phyloP scores from a whole-genome alignment of 768 basidiomycete genomes.

The Pisolithus marmoratus region DNA sequence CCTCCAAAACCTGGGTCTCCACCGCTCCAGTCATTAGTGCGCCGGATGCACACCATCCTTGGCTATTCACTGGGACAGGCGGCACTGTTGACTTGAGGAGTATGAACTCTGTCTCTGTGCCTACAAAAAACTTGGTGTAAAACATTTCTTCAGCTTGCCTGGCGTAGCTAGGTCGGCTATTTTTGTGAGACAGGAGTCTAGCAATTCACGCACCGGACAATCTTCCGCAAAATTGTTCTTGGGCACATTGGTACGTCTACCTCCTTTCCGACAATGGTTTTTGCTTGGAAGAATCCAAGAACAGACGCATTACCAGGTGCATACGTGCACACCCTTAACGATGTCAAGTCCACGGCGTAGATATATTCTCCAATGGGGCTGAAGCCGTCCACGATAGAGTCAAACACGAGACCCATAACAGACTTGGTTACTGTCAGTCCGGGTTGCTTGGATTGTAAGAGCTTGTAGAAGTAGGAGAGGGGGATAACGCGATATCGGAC shows the following conservation, averaged over 20 bases:
- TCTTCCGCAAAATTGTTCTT: slow-evolving; percentile 44
- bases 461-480: slow-evolving; percentile 36
- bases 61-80: slow-evolving; percentile 39
- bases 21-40: slow-evolving; percentile 38
- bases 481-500: slow-evolving; percentile 59
- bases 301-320: slow-evolving; percentile 56
- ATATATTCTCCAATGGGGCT: slow-evolving; percentile 51
- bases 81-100: slow-evolving; percentile 50
- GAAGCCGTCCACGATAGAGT: slow-evolving; percentile 45
- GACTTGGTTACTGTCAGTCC: slow-evolving; percentile 46
- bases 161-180: neutral
- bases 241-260: slow-evolving; percentile 53
- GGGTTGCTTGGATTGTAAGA: slow-evolving; percentile 47
- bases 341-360: slow-evolving; percentile 50
- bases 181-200: neutral
- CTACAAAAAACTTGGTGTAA: slow-evolving; percentile 52
- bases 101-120: slow-evolving; percentile 67
- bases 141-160: slow-evolving; percentile 30
- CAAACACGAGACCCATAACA: slow-evolving; percentile 46
- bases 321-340: slow-evolving; percentile 49
- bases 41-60: slow-evolving; percentile 40
- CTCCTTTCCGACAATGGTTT: slow-evolving; percentile 33
- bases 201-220: slow-evolving; percentile 42
- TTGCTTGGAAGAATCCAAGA: slow-evolving; percentile 67
- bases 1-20: slow-evolving; percentile 44